These are phyloP conservation scores for Beauveria bassiana DNA, from an alignment of 2,329 filamentous ascomycete species.

Conservation along the genomic window DNA sequence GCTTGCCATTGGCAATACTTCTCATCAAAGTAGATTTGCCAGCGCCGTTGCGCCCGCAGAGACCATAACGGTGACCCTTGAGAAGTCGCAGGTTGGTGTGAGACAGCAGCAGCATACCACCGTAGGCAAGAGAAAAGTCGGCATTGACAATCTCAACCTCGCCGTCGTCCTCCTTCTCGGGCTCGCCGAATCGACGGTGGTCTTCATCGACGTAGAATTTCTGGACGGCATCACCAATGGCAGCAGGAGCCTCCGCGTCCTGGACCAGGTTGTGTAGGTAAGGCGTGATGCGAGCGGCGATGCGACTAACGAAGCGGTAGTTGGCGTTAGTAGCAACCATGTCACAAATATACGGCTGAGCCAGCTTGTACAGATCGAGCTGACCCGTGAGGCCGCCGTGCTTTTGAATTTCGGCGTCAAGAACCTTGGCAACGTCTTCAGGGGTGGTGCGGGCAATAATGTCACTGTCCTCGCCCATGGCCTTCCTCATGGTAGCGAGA, in stretches of 20 bases:
- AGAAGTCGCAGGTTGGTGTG: constrained; percentile 92
- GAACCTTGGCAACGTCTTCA: constrained; percentile 65
- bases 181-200: constrained; percentile 75
- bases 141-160: constrained; percentile 97
- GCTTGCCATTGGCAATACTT: constrained; percentile 88
- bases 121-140: constrained; percentile 94
- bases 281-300: constrained; percentile 59
- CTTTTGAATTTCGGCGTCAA: constrained; percentile 70
- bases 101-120: constrained; percentile 91
- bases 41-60: constrained; percentile 93
- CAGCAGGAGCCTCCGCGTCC: constrained; percentile 49
- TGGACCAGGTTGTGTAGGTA: constrained; percentile 69
- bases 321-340: constrained; percentile 88
- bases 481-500: constrained; percentile 80
- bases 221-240: constrained; percentile 67
- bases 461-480: constrained; percentile 68
- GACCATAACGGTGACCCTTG: constrained; percentile 94
- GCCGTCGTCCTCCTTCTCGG: constrained; percentile 80
- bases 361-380: constrained; percentile 54
- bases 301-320: constrained; percentile 67
- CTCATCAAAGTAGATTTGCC: constrained; percentile 99
- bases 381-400: constrained; percentile 55
- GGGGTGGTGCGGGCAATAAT: constrained; percentile 59
- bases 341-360: constrained; percentile 67
- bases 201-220: constrained; percentile 76